Percentiles rank a stretch among this genome's conserved stretches.
Evolutionary conservation across 1,284 basidiomycete species (phyloP).

Genomic region (Ganoderma resinaceum): DNA sequence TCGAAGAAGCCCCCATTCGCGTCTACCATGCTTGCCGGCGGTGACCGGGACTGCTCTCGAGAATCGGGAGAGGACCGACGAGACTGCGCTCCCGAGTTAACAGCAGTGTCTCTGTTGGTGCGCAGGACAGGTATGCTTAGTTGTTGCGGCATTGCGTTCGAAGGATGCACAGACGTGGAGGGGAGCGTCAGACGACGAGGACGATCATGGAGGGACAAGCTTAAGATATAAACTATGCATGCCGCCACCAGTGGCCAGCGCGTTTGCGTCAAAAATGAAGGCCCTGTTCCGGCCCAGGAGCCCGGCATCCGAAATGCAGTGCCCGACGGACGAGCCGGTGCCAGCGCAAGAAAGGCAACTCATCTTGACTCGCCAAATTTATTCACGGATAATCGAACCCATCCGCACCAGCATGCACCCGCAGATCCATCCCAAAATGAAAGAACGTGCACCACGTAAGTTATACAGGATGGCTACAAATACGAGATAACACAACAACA

Average conservation of each 20-base stretch:
- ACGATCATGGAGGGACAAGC: not conserved
- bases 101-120: conserved; percentile 6
- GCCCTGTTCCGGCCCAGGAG: not conserved
- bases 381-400: conserved; percentile 15
- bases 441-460: conserved; percentile 26
- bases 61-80: conserved; percentile 21
- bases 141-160: conserved; percentile 5
- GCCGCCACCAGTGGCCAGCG: not conserved
- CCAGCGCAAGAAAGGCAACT: conserved; percentile 17
- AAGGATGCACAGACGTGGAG: not conserved
- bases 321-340: conserved; percentile 12
- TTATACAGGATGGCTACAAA: conserved; percentile 16
- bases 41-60: conserved; percentile 27
- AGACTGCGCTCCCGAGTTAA: conserved; percentile 6
- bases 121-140: conserved; percentile 4
- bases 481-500: conserved; percentile 7
- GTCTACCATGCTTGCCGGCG: conserved; percentile 58
- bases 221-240: conserved; percentile 6
- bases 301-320: conserved; percentile 6
- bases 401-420: not conserved
- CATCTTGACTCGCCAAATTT: conserved; percentile 21
- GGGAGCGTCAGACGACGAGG: not conserved
- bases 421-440: conserved; percentile 16
- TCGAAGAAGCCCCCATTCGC: conserved; percentile 76
- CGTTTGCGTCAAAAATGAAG: conserved; percentile 14